These are phyloP conservation scores for Podaxis carcinomalis DNA, from an alignment of 768 basidiomycete genomes.

Conservation along the genomic window DNA sequence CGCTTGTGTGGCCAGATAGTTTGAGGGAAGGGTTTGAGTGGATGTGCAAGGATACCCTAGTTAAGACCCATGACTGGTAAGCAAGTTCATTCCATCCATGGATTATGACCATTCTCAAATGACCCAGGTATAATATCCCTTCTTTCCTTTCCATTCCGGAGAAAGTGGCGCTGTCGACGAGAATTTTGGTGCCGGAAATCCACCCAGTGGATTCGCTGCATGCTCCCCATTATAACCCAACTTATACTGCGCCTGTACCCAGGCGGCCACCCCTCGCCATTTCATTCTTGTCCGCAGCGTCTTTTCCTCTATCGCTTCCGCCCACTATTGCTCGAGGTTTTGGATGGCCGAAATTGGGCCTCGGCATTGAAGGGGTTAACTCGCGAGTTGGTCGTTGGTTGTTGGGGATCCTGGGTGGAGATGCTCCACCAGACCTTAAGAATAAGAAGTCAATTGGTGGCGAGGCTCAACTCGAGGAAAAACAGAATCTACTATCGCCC, in stretches of 20 bases:
- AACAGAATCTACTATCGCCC: background rate
- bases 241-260: slow-evolving; percentile 9
- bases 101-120: slow-evolving; percentile 2
- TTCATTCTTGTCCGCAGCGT: slow-evolving; percentile 77
- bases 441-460: slow-evolving; percentile 4
- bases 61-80: slow-evolving; percentile 88
- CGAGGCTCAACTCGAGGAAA: background rate
- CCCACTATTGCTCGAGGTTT: slow-evolving; percentile 75
- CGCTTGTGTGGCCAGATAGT: slow-evolving; percentile 82
- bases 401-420: slow-evolving; percentile 40
- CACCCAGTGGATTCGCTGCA: slow-evolving; percentile 19
- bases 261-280: slow-evolving; percentile 54
- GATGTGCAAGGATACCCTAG: slow-evolving; percentile 64
- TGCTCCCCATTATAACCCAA: slow-evolving; percentile 17
- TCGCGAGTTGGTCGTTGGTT: slow-evolving; percentile 70
- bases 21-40: slow-evolving; percentile 69
- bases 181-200: slow-evolving; percentile 40
- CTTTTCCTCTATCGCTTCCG: slow-evolving; percentile 79
- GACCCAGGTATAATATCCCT: slow-evolving; percentile 69
- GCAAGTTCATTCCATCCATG: slow-evolving; percentile 15
- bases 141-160: slow-evolving; percentile 82
- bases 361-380: slow-evolving; percentile 89
- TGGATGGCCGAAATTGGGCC: slow-evolving; percentile 71
- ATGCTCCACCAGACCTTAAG: slow-evolving; percentile 9
- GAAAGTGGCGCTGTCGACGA: slow-evolving; percentile 59